Evolutionary conservation across 1,284 basidiomycete genomes (phyloP).

Genomic region (Pseudozyma flocculosa): DNA sequence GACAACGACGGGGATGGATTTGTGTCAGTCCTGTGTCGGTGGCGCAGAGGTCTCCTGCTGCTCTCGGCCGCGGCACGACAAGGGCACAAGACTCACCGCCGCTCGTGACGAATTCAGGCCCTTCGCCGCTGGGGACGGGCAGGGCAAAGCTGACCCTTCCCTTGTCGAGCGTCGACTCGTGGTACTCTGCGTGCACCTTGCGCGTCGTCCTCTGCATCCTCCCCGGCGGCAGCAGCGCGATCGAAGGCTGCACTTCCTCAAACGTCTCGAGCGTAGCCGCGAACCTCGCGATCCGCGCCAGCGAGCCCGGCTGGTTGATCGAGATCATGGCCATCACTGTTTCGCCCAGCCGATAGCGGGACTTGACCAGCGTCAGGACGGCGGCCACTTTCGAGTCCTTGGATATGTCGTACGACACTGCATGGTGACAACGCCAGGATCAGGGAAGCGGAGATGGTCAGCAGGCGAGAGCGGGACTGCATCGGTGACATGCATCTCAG

Average conservation of each 20-base stretch:
- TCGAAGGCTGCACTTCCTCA: slow-evolving; percentile 46
- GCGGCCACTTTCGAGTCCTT: slow-evolving; percentile 55
- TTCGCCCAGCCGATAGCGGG: slow-evolving; percentile 54
- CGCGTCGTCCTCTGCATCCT: slow-evolving; percentile 35
- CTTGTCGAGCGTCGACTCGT: slow-evolving; percentile 47
- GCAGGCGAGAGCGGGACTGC: no score
- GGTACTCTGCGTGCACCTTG: slow-evolving; percentile 46
- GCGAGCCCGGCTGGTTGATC: slow-evolving; percentile 37
- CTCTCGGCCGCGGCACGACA: no score
- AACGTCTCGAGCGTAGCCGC: slow-evolving; percentile 51
- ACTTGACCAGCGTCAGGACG: slow-evolving; percentile 48
- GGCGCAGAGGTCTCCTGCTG: no score
- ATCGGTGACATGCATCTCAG: no score
- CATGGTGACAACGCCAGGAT: neutral
- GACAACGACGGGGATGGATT: neutral
- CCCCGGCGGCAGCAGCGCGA: slow-evolving; percentile 39
- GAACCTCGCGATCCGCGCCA: slow-evolving; percentile 44
- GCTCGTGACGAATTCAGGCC: slow-evolving; percentile 51
- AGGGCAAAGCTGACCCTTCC: slow-evolving; percentile 41
- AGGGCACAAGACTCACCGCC: slow-evolving; percentile 11
- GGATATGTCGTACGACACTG: slow-evolving; percentile 55
- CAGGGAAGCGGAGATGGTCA: neutral
- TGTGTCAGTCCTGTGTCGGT: neutral
- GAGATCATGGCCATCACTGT: slow-evolving; percentile 47
- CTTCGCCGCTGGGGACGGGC: slow-evolving; percentile 46